These are phyloP conservation scores for Talaromyces verruculosus DNA, from an alignment of 2,329 filamentous ascomycete genomes.

Conservation along the genomic window DNA sequence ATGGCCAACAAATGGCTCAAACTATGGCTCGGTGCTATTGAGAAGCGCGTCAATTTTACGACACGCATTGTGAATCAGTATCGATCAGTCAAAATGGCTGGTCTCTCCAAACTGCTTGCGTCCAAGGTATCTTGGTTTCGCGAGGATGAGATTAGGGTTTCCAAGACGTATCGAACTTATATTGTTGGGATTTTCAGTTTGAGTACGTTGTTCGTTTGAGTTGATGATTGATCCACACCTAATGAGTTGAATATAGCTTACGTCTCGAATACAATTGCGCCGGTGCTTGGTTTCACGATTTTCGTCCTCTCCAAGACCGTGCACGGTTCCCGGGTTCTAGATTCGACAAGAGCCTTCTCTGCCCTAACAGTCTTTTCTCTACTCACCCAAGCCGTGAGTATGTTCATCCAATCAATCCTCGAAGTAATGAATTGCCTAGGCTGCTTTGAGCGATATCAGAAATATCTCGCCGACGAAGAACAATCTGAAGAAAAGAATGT, in stretches of 20 bases:
- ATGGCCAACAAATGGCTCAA: not conserved
- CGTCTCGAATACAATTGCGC: not conserved
- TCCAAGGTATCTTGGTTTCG: not conserved
- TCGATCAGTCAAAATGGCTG: constrained; percentile 1
- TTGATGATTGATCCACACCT: too few relatives aligned
- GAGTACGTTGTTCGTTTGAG: not conserved
- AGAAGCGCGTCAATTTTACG: not conserved
- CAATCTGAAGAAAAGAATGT: not conserved
- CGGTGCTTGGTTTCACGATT: not conserved
- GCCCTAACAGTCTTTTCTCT: not conserved
- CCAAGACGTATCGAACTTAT: not conserved
- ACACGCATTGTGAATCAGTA: not conserved
- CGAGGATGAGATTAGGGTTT: not conserved
- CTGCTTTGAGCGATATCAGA: constrained; percentile 1
- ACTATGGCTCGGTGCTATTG: not conserved
- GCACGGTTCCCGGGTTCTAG: not conserved
- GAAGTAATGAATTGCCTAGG: not conserved
- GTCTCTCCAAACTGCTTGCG: not conserved
- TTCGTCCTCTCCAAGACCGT: constrained; percentile 1
- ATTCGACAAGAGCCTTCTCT: not conserved
- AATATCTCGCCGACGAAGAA: not conserved
- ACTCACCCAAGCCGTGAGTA: not conserved
- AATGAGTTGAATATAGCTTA: not conserved
- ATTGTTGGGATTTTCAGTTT: not conserved
- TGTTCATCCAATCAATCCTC: not conserved